Evolutionary conservation across 352 stramenopile species (phyloP).

Genomic region (Globisporangium polare): DNA sequence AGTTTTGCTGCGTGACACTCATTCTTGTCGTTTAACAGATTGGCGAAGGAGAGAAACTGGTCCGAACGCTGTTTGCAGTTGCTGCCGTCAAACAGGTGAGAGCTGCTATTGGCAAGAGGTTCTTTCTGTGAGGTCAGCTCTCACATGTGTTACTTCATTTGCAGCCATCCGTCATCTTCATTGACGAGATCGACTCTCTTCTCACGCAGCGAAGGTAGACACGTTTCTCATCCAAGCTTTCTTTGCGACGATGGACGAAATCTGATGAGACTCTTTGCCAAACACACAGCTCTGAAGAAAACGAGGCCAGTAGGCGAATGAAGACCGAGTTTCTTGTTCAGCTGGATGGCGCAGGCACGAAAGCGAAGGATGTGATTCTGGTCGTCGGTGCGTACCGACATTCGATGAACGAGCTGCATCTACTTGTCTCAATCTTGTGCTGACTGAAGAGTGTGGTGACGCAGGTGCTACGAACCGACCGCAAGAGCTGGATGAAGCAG

Average conservation of each 20-base stretch:
- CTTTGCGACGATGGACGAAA: background rate
- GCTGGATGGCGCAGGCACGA: slow-evolving; percentile 93
- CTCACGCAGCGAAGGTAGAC: slow-evolving; percentile 92
- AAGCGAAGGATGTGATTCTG: slow-evolving; percentile 88
- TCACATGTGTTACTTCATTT: background rate
- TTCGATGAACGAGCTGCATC: background rate
- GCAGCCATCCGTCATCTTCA: slow-evolving; percentile 97
- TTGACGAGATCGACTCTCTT: slow-evolving; percentile 99
- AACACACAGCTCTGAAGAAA: slow-evolving; percentile 88
- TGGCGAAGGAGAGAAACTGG: slow-evolving; percentile 98
- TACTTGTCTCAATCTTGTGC: background rate
- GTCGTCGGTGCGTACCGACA: slow-evolving; percentile 56
- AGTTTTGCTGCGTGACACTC: background rate
- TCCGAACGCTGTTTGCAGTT: slow-evolving; percentile 96
- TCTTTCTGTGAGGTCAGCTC: background rate
- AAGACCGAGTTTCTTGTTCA: slow-evolving; percentile 99
- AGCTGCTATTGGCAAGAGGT: background rate
- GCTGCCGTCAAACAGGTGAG: slow-evolving; percentile 87
- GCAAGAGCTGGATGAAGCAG: slow-evolving; percentile 97
- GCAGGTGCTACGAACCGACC: slow-evolving; percentile 95
- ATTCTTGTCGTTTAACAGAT: slow-evolving; percentile 60
- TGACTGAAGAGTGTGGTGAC: background rate
- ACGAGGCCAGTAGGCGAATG: slow-evolving; percentile 95
- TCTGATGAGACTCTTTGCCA: background rate
- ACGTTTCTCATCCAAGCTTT: background rate